Conservation (phyloP, 73 alveolate species). For the Paramecium pentaurelia region DNA sequence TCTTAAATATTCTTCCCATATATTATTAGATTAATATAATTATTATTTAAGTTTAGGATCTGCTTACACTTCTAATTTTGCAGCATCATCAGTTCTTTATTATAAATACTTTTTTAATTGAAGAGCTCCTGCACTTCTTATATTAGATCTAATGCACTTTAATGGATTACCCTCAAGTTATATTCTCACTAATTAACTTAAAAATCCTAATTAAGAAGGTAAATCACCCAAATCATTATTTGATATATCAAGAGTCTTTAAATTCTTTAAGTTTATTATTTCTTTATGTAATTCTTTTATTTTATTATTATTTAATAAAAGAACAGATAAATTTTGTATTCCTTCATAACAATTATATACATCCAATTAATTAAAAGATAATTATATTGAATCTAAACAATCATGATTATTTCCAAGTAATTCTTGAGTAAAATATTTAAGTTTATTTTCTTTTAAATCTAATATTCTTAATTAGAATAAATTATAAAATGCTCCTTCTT, state of each 20-base stretch:
- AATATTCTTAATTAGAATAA: neutral
- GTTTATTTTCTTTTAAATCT: constrained; percentile 49
- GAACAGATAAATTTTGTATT: constrained; percentile 31
- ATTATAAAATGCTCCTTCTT: constrained; percentile 26
- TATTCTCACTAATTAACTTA: constrained; percentile 86
- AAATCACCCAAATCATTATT: constrained; percentile 90
- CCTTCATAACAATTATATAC: constrained; percentile 1
- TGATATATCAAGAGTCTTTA: constrained; percentile 89
- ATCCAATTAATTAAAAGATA: constrained; percentile 45
- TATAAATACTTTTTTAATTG: constrained; percentile 88
- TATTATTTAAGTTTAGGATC: constrained; percentile 36
- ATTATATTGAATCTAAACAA: neutral
- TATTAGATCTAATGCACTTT: constrained; percentile 85
- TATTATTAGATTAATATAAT: neutral
- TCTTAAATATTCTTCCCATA: constrained; percentile 43
- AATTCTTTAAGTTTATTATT: constrained; percentile 40
- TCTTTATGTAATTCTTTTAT: constrained; percentile 26
- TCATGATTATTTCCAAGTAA: constrained; percentile 3
- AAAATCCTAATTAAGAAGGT: constrained; percentile 84
- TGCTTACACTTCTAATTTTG: constrained; percentile 23
- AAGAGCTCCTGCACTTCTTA: constrained; percentile 92
- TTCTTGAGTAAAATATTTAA: constrained; percentile 20
- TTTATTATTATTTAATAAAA: constrained; percentile 42
- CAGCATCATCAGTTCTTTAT: constrained; percentile 70
- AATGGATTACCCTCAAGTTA: constrained; percentile 96